These are phyloP conservation scores for Alisma plantagoaquatica DNA, from an alignment of 106 monocot genomes.

Conservation along the genomic window DNA sequence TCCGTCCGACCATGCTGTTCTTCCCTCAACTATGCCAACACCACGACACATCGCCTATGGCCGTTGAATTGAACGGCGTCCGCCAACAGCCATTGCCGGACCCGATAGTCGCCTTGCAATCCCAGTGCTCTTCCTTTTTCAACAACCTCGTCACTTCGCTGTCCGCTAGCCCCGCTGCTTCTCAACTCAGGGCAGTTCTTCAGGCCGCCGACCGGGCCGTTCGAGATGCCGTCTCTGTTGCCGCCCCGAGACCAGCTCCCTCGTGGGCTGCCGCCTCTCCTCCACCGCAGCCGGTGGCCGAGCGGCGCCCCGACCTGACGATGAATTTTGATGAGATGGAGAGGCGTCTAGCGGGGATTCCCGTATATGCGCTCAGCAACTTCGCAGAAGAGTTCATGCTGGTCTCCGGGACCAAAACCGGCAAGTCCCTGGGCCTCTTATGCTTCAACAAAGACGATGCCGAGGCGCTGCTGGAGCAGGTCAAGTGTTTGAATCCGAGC, in stretches of 20 bases:
- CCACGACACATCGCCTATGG: too few relatives aligned
- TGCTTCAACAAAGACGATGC: conserved; percentile 84
- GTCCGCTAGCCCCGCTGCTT: background rate
- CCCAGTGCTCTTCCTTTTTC: conserved; percentile 13
- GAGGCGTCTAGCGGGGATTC: conserved; percentile 72
- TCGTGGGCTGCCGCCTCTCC: background rate
- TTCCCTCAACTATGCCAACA: too few relatives aligned
- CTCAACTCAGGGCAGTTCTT: background rate
- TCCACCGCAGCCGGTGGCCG: background rate
- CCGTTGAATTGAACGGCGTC: background rate
- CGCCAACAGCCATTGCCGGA: background rate
- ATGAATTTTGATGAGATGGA: conserved; percentile 28
- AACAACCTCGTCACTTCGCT: conserved; percentile 1
- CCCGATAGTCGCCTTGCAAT: conserved; percentile 1
- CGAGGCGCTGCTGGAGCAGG: conserved; percentile 58
- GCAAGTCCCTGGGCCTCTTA: conserved; percentile 58
- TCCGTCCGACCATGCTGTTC: too few relatives aligned
- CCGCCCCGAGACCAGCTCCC: background rate
- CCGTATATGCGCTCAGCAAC: conserved; percentile 82
- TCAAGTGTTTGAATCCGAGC: conserved; percentile 42
- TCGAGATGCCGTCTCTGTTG: background rate
- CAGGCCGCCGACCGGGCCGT: conserved; percentile 1
- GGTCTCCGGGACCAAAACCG: conserved; percentile 42
- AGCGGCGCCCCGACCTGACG: conserved; percentile 22
- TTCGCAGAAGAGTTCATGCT: conserved; percentile 72